Base-by-base conservation (phyloP, 352 stramenopile species). In the Globisporangium spiculum region DNA sequence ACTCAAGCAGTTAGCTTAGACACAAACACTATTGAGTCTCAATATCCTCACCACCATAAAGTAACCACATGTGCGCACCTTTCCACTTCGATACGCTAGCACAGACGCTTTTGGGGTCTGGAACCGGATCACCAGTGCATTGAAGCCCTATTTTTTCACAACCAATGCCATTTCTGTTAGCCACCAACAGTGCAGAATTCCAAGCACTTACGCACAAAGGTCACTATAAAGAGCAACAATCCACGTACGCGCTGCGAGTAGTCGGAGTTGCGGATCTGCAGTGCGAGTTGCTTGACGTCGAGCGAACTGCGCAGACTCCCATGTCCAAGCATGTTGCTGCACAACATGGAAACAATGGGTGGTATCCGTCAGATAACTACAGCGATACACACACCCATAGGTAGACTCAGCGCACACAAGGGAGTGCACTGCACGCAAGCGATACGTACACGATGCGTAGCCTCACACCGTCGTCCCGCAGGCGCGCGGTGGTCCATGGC, bases 251-350 rank as follows among this genome's bases (percentile, higher is more conserved):
- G 75, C 24, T 75, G 81, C 14, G 78, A 74, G 71, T 91, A 93
- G 73, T 89, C 82, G 1, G 85, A 78, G 69, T 93, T 91, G 60
- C 85, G 85, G 57, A 91, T 82, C 36, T 86, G 74, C 62, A 91
- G 67, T 46, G 83, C 85, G 55, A 93, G 76, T 38, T 79, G 73
- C 69, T 90, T 79, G 66, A 89, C 66, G 68, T 93, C 83, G 36
- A 93, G 54, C 4, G 71, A 63, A 27, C 72, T 65, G 30, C 80
- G 79, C n/a, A 93, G 68, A 69, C 76, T 79, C 46, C 83, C 83
- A 32, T 88, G 84, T 4, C 66, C 83, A 16, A 93, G 75, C 20
- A 93, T 72, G 57, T 93, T 93, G 44, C 83, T 93, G 57, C 2
- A 2, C 18, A 30, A 62, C 14, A 60, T 8, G 10, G 6, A 66